These are phyloP conservation scores for Clathrus columnatus DNA, from an alignment of 768 basidiomycete genomes.

Conservation along the genomic window DNA sequence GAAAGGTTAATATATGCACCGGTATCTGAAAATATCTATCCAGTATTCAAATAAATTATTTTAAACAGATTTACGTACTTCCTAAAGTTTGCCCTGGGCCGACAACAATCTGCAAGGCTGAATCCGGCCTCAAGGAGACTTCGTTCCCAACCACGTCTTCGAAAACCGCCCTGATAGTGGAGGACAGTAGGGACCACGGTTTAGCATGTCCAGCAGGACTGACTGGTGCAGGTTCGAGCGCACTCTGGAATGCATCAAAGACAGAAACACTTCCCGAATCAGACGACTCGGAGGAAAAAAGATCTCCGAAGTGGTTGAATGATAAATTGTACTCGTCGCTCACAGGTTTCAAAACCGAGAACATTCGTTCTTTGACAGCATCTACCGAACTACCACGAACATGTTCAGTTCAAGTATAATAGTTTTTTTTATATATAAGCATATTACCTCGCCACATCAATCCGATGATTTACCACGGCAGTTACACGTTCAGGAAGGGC, in stretches of 20 bases:
- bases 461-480: conserved; percentile 66
- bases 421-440: neutral
- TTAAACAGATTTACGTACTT: conserved; percentile 13
- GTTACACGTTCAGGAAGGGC: conserved; percentile 69
- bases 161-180: conserved; percentile 46
- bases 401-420: neutral
- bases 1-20: neutral
- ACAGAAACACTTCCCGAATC: conserved; percentile 43
- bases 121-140: neutral
- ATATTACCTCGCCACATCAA: conserved; percentile 48
- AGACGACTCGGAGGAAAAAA: conserved; percentile 21
- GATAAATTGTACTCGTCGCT: conserved; percentile 49
- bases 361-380: conserved; percentile 37
- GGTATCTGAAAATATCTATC: neutral
- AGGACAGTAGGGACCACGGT: conserved; percentile 45
- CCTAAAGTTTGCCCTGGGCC: conserved; percentile 31
- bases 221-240: conserved; percentile 60
- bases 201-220: conserved; percentile 35
- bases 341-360: conserved; percentile 33
- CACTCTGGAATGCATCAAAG: conserved; percentile 37
- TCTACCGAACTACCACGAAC: conserved; percentile 27
- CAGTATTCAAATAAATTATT: neutral
- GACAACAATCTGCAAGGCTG: conserved; percentile 18
- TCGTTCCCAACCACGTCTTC: conserved; percentile 5
- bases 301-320: conserved; percentile 46